Evolutionary conservation across 495 filamentous ascomycete genomes (phyloP).

Genomic region (Oidiodendron maius): DNA sequence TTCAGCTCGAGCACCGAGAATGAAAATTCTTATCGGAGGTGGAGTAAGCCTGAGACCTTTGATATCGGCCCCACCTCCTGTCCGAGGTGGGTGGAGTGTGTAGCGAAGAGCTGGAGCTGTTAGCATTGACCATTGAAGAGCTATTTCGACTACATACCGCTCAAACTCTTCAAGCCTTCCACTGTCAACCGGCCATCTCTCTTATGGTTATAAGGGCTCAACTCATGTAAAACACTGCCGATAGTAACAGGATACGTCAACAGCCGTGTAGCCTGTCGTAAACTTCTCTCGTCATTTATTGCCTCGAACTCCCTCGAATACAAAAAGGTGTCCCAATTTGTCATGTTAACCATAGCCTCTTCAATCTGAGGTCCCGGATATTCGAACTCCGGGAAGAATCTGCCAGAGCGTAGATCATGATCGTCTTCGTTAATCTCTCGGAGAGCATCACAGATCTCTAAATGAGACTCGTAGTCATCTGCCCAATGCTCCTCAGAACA

Average conservation of each 20-base stretch:
- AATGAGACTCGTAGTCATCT: constrained; percentile 86
- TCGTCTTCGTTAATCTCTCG: constrained; percentile 96
- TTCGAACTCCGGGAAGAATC: constrained; percentile 89
- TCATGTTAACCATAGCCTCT: constrained; percentile 91
- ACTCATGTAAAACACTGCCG: constrained; percentile 82
- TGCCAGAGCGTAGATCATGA: constrained; percentile 84
- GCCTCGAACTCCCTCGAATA: constrained; percentile 86
- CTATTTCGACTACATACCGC: constrained; percentile 51
- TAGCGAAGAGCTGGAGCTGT: constrained; percentile 71
- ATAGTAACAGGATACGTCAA: constrained; percentile 93
- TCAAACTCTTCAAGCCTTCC: constrained; percentile 89
- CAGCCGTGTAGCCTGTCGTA: constrained; percentile 86
- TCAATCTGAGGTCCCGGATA: constrained; percentile 87
- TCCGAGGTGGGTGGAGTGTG: constrained; percentile 79
- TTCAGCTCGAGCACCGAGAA: constrained; percentile 92
- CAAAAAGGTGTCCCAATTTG: constrained; percentile 94
- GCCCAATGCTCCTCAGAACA: constrained; percentile 93
- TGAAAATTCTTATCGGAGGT: constrained; percentile 85
- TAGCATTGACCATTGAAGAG: background rate
- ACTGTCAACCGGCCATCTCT: constrained; percentile 65
- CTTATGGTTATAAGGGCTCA: constrained; percentile 83
- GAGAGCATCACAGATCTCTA: constrained; percentile 87
- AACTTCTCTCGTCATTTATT: constrained; percentile 76
- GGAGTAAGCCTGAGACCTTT: constrained; percentile 76
- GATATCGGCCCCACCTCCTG: constrained; percentile 67